phyloP scores from a whole-genome alignment of 345 rosid genomes.

The Noccaea bulbosa region DNA sequence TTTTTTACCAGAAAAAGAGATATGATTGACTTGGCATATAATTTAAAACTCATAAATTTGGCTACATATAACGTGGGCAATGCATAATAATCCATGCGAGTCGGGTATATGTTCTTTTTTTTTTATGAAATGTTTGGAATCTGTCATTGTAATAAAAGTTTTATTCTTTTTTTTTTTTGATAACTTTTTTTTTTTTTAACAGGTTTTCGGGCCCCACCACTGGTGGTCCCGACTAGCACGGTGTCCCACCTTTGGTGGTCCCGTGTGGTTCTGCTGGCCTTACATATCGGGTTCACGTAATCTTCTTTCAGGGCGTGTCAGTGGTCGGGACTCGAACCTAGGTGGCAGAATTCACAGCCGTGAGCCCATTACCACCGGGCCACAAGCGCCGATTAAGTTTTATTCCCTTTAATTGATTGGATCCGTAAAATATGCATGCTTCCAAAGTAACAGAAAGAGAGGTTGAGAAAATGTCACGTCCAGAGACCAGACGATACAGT shows the following conservation, averaged over 20 bases:
- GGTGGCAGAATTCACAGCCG: too few relatives aligned
- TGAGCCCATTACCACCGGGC: too few relatives aligned
- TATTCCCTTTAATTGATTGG: background rate
- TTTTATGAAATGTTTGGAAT: slow-evolving; percentile 16
- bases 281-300: too few relatives aligned
- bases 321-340: too few relatives aligned
- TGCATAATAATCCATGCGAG: slow-evolving; percentile 11
- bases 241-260: too few relatives aligned
- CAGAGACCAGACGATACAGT: background rate
- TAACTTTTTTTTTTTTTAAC: too few relatives aligned
- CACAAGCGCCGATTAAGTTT: too few relatives aligned
- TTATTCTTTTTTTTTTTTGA: too few relatives aligned
- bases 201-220: too few relatives aligned
- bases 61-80: slow-evolving; percentile 12
- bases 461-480: slow-evolving; percentile 39
- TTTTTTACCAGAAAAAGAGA: background rate
- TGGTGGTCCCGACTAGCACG: too few relatives aligned
- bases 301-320: too few relatives aligned
- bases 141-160: slow-evolving; percentile 12
- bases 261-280: too few relatives aligned
- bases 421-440: background rate
- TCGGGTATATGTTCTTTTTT: slow-evolving; percentile 4
- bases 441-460: background rate
- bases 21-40: background rate
- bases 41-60: background rate